Evolutionary conservation across 768 basidiomycete genomes (phyloP), one percentile per base, ranked within the genome.

Genomic region (Pisolithus marmoratus): DNA sequence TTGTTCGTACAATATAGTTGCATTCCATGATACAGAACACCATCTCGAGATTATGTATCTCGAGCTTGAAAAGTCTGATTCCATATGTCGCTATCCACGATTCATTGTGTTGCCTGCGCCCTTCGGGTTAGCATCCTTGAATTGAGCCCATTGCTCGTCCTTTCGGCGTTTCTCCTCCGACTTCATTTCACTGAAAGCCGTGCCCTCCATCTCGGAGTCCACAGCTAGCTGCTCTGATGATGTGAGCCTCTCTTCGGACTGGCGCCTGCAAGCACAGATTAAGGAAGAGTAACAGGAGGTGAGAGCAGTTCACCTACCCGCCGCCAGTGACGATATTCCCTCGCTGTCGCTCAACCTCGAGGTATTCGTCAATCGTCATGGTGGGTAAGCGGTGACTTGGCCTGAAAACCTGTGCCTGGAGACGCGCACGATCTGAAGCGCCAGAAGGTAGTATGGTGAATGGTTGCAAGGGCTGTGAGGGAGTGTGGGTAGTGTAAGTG

Each of bases 31-130:
- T 53, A 57, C 55, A 60, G 50, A 56, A 52, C 45, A 34, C 11
- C 46, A n/a, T 20, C 55, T 59, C 59, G 31, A 43, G 52, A 52
- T 51, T 43, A 31, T 53, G 38, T 51, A 52, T 29, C 29, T 11
- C 29, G 29, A 29, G 11, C 29, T 2, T 44, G 19, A 41, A 24
- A 17, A 19, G 26, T 50, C 51, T 54, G 41, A 34, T 46, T 29
- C 17, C 45, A 23, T 48, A n/a, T 27, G 44, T 52, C 37, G 48
- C 46, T 62, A 63, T 54, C 94, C 94, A 56, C 90, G 80, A 67
- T 97, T 96, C 88, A 95, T 93, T 11, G 86, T 95, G 65, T 99
- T 99, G 4, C 96, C 96, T n/a, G 87, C 88, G 1, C 96, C 96
- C 61, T 77, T 85, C 12, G 86, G 84, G 68, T 99, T 85, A 23